Conservation (phyloP, 805 yeast genomes). For the Metschnikowia corniflorae region DNA sequence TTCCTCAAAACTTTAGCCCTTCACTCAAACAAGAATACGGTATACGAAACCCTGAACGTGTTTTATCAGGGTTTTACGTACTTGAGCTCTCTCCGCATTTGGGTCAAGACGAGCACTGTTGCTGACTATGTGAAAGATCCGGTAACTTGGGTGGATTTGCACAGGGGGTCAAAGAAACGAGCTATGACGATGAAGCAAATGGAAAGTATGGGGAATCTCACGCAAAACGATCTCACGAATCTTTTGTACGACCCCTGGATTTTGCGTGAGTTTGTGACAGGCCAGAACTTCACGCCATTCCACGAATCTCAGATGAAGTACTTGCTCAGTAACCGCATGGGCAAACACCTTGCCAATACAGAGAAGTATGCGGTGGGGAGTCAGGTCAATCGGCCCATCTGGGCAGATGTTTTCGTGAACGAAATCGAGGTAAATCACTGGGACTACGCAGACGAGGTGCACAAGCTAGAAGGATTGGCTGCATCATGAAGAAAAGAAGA, state of each 20-base stretch:
- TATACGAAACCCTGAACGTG: no score
- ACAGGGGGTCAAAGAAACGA: slow-evolving; percentile 6
- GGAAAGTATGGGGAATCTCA: slow-evolving; percentile 6
- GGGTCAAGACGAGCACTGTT: slow-evolving; percentile 19
- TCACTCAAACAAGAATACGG: slow-evolving; percentile 30
- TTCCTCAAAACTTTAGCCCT: slow-evolving; percentile 28
- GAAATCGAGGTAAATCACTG: no score
- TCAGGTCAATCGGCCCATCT: slow-evolving; percentile 18
- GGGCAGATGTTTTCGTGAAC: slow-evolving; percentile 28
- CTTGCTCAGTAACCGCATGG: slow-evolving; percentile 6
- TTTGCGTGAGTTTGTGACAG: slow-evolving; percentile 25
- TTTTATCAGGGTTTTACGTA: no score
- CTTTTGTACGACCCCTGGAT: slow-evolving; percentile 24
- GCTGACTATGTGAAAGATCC: slow-evolving; percentile 25
- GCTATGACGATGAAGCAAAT: background rate
- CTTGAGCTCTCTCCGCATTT: slow-evolving; percentile 11
- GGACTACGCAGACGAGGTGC: no score
- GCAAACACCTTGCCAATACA: slow-evolving; percentile 1
- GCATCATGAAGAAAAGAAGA: no score
- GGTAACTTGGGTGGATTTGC: slow-evolving; percentile 19
- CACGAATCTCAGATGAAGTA: slow-evolving; percentile 28
- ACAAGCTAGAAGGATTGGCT: no score
- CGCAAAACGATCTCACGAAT: slow-evolving; percentile 24
- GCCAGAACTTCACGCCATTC: slow-evolving; percentile 22
- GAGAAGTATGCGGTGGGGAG: slow-evolving; percentile 10